Conservation (phyloP, 2,329 filamentous ascomycete species). For the Aspergillus pseudoterreus region DNA sequence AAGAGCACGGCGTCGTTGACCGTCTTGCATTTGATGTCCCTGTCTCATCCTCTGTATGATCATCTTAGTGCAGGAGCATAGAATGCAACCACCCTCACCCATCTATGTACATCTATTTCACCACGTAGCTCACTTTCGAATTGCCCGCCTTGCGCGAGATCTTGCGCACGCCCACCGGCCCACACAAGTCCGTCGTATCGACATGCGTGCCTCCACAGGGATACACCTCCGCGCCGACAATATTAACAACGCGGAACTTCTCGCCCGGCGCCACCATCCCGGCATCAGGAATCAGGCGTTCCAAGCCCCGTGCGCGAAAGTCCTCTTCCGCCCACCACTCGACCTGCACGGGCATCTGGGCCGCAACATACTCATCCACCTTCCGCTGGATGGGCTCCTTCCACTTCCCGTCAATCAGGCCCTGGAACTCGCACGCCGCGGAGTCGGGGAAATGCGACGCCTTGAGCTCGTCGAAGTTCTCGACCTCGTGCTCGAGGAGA, state of each 20-base stretch:
- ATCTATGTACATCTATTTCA: slow-evolving; percentile 6
- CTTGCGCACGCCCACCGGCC: slow-evolving; percentile 62
- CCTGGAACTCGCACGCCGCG: slow-evolving; percentile 65
- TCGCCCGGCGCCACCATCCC: slow-evolving; percentile 45
- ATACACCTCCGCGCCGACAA: slow-evolving; percentile 66
- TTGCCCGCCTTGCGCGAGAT: slow-evolving; percentile 62
- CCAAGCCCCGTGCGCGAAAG: slow-evolving; percentile 53
- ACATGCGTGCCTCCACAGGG: slow-evolving; percentile 76
- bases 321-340: slow-evolving; percentile 66
- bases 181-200: slow-evolving; percentile 51
- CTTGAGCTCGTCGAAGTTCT: slow-evolving; percentile 62
- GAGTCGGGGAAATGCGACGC: slow-evolving; percentile 68
- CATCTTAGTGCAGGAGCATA: not conserved
- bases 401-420: slow-evolving; percentile 61
- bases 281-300: slow-evolving; percentile 54
- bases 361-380: slow-evolving; percentile 56
- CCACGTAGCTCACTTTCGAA: slow-evolving; percentile 53
- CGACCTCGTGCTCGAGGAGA: slow-evolving; percentile 51
- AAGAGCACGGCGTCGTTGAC: slow-evolving; percentile 16
- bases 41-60: not conserved
- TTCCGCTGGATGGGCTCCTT: slow-evolving; percentile 60
- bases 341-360: slow-evolving; percentile 58
- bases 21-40: not conserved
- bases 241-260: slow-evolving; percentile 65
- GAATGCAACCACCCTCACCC: not conserved